Percentiles rank a stretch among this genome's conserved stretches.
Conservation (phyloP, 2,329 filamentous ascomycete genomes). For the Fusarium oligoseptatum region DNA sequence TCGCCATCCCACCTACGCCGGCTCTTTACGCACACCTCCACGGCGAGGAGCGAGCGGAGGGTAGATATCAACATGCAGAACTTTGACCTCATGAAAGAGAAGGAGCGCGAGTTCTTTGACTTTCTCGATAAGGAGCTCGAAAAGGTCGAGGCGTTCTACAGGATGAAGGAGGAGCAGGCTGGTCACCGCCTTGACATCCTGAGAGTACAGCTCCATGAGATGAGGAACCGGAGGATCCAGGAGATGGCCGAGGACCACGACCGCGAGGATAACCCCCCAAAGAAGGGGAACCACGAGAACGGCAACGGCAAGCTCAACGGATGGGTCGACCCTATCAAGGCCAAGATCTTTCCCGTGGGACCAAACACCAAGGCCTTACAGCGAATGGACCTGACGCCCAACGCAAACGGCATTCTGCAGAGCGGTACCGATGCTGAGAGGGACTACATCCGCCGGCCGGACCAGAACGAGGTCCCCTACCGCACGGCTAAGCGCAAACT, state of each 20-base stretch:
- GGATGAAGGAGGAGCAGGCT: slow-evolving; percentile 87
- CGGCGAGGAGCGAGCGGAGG: slow-evolving; percentile 46
- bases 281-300: slow-evolving; percentile 34
- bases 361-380: slow-evolving; percentile 72
- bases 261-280: slow-evolving; percentile 46
- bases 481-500: slow-evolving; percentile 90
- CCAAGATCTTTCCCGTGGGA: slow-evolving; percentile 67
- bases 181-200: slow-evolving; percentile 77
- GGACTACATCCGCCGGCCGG: slow-evolving; percentile 66
- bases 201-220: slow-evolving; percentile 89
- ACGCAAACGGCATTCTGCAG: slow-evolving; percentile 48
- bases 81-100: slow-evolving; percentile 74
- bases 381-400: slow-evolving; percentile 66
- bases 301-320: slow-evolving; percentile 48
- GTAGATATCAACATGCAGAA: slow-evolving; percentile 59
- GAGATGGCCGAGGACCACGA: slow-evolving; percentile 69
- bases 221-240: slow-evolving; percentile 85
- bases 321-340: slow-evolving; percentile 68
- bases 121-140: slow-evolving; percentile 87
- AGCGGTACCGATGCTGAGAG: slow-evolving; percentile 55
- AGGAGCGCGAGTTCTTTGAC: slow-evolving; percentile 86
- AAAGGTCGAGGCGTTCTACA: slow-evolving; percentile 95
- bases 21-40: slow-evolving; percentile 52
- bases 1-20: slow-evolving; percentile 52
- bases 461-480: slow-evolving; percentile 77